These are phyloP conservation scores for Dioscorea dumetorum DNA, from an alignment of 106 monocot genomes.

Conservation along the genomic window DNA sequence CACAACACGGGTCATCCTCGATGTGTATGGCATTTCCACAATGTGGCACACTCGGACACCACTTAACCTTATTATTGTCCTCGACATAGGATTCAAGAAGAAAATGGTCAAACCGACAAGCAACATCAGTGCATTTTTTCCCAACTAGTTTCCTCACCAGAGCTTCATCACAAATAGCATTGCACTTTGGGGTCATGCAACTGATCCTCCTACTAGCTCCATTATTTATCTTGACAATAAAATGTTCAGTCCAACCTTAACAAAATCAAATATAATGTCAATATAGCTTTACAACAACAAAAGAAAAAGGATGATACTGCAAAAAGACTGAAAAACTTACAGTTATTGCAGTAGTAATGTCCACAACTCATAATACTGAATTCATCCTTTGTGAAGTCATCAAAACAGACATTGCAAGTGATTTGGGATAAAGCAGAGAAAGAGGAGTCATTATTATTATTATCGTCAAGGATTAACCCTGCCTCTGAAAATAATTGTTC, in stretches of 20 bases:
- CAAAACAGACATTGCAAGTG: conserved; percentile 44
- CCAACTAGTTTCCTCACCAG: conserved; percentile 36
- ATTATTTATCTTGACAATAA: conserved; percentile 55
- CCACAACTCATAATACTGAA: conserved; percentile 53
- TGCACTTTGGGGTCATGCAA: conserved; percentile 67
- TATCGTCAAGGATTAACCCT: conserved; percentile 19
- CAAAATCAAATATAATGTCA: conserved; percentile 7
- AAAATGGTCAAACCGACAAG: conserved; percentile 52
- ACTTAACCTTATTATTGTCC: conserved; percentile 68
- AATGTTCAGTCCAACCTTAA: conserved; percentile 80
- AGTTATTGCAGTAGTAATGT: conserved; percentile 47
- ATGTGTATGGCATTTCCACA: conserved; percentile 85
- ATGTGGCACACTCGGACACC: conserved; percentile 79
- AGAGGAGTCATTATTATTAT: not conserved
- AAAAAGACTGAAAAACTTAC: conserved; percentile 20
- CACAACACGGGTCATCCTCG: conserved; percentile 41
- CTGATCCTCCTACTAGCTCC: conserved; percentile 52
- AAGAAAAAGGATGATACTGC: too few relatives aligned
- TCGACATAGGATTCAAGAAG: conserved; percentile 83
- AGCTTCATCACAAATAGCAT: conserved; percentile 56
- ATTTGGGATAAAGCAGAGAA: not conserved
- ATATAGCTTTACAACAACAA: too few relatives aligned
- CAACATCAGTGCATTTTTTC: conserved; percentile 30
- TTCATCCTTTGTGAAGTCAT: conserved; percentile 16
- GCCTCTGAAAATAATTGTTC: conserved; percentile 31